Base-by-base conservation (phyloP, 202 grass and related monocot species). In the Hordeum pubiflorum region DNA sequence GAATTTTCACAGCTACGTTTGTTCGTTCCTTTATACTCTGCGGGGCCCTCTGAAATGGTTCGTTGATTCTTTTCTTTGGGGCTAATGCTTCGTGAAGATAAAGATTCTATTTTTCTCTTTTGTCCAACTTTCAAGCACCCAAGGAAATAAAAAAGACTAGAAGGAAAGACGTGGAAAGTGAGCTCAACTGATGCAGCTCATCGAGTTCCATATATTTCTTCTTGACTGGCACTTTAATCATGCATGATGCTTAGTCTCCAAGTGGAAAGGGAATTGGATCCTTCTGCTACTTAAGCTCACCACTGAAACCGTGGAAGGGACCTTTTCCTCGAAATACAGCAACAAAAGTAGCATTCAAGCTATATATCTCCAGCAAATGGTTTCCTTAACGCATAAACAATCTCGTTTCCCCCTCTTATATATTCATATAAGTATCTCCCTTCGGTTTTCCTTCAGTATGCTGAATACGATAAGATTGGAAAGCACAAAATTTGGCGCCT, bases 221-320 rank as follows among this genome's bases (percentile, higher is more conserved):
- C 43, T 17, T 54, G 11, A 37, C 26, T 32, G 48, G 40, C 37
- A 61, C 41, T 32, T 32, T 62, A 69, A 79, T 74, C 79, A 75
- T 75, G 54, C 81, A 29, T 54, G 60, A 82, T 82, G 31, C 57
- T 66, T 60, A 33, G 56, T 6, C 73, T 50, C 59, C 67, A 69
- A 83, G 68, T 86, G 75, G 83, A 82, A 79, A 82, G 10, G 56
- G 86, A 88, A 92, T 84, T 84, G 33, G 79, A 78, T 89, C 76
- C 86, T 77, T 69, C 40, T 74, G 65, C 83, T 62, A 83, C 71
- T 55, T 85, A 88, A 75, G 81, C 74, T 54, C 17, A 77, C 58
- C 48, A 38, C 50, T 72, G 77, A 23, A 32, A 52, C 58, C 27
- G 65, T 78, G 77, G 23, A 26, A 60, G 32, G 24, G 32, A 41